A percentile compares a stretch with the other conserved stretches of the same genome.
Conservation (phyloP, 2,329 filamentous ascomycete species). For the Colletotrichum eremochloae region DNA sequence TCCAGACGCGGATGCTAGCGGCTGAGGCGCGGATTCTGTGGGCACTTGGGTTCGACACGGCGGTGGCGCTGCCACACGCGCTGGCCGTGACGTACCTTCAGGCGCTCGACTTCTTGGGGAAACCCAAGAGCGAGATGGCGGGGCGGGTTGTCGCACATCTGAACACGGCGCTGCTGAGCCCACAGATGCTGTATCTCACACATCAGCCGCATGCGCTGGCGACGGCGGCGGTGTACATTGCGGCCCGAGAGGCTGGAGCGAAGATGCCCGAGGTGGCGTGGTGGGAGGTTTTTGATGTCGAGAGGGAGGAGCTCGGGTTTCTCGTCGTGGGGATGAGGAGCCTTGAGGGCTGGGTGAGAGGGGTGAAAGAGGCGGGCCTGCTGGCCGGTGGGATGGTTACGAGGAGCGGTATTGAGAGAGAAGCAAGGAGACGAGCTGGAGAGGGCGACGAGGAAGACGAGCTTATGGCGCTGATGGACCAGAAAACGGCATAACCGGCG, state of each 20-base stretch:
- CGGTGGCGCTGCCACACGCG: slow-evolving; percentile 87
- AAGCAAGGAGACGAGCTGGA: slow-evolving; percentile 68
- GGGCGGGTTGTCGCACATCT: slow-evolving; percentile 79
- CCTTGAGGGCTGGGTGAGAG: slow-evolving; percentile 76
- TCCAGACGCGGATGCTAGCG: slow-evolving; percentile 75
- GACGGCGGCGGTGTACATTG: slow-evolving; percentile 91
- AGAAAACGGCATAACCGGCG: slow-evolving; percentile 23
- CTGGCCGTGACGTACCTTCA: slow-evolving; percentile 94
- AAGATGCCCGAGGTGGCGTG: slow-evolving; percentile 88
- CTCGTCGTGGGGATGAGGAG: slow-evolving; percentile 88
- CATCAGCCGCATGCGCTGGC: slow-evolving; percentile 90
- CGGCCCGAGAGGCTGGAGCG: slow-evolving; percentile 80
- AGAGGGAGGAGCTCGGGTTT: slow-evolving; percentile 94
- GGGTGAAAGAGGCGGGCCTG: slow-evolving; percentile 68
- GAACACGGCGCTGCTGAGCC: slow-evolving; percentile 88
- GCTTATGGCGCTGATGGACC: slow-evolving; percentile 55
- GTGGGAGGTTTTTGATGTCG: slow-evolving; percentile 99
- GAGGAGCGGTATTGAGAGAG: slow-evolving; percentile 68
- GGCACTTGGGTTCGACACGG: slow-evolving; percentile 80
- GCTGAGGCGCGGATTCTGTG: slow-evolving; percentile 84
- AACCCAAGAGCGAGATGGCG: slow-evolving; percentile 66
- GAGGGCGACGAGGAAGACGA: slow-evolving; percentile 57
- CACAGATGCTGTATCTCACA: slow-evolving; percentile 90
- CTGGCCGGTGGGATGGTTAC: slow-evolving; percentile 66
- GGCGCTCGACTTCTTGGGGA: slow-evolving; percentile 78